These are phyloP conservation scores for Diaporthe sp. DNA, from an alignment of 2,329 filamentous ascomycete species.

Conservation along the genomic window DNA sequence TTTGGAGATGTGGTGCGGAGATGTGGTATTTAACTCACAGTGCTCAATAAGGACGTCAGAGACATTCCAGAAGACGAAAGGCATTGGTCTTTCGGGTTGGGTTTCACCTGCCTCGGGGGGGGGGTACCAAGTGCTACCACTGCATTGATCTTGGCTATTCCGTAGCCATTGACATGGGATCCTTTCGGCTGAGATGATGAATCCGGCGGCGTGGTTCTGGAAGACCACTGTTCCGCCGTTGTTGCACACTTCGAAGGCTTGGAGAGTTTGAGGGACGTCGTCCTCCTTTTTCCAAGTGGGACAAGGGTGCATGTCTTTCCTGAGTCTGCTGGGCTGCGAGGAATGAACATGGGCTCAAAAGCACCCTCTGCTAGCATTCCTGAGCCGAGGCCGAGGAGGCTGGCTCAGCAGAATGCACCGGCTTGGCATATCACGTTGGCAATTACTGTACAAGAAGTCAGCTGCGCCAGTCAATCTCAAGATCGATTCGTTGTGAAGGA, in stretches of 20 bases:
- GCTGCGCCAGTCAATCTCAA: too few species aligned
- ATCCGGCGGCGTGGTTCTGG: conserved; percentile 65
- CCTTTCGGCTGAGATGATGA: conserved; percentile 59
- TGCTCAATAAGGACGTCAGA: conserved; percentile 63
- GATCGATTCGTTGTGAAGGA: background rate
- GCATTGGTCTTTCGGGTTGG: conserved; percentile 63
- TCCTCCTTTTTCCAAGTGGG: conserved; percentile 36
- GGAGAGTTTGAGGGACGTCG: conserved; percentile 42
- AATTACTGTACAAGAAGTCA: background rate
- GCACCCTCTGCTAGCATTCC: background rate
- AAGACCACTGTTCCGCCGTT: conserved; percentile 56
- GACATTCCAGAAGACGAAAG: conserved; percentile 68
- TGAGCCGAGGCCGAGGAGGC: conserved; percentile 25
- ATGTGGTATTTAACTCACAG: conserved; percentile 41
- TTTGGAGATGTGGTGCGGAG: background rate
- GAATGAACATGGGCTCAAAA: conserved; percentile 13
- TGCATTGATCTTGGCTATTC: too few species aligned
- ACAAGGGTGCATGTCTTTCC: conserved; percentile 40
- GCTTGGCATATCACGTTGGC: conserved; percentile 11
- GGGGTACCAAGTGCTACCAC: conserved; percentile 65
- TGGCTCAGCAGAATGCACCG: conserved; percentile 8
- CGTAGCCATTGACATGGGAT: conserved; percentile 68
- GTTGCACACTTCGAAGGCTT: conserved; percentile 41
- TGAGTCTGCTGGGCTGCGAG: conserved; percentile 34
- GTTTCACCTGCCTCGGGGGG: conserved; percentile 57